These are phyloP conservation scores for Vigna mungo DNA, from an alignment of 306 rosid genomes.

Conservation along the genomic window DNA sequence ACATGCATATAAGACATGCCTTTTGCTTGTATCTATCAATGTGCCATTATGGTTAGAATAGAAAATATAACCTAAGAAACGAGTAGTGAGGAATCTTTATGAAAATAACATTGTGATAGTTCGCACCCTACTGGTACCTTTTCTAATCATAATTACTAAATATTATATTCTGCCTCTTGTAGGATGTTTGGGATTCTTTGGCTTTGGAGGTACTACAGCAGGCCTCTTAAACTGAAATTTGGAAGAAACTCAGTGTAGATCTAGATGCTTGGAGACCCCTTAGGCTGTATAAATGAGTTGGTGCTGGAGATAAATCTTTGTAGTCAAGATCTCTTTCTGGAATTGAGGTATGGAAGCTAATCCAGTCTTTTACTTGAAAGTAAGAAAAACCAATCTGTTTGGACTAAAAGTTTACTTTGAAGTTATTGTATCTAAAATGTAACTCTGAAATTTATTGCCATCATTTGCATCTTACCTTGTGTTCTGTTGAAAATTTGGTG, in stretches of 20 bases:
- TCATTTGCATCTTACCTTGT: too few species aligned
- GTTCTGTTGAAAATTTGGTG: too few species aligned
- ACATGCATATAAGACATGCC: neutral
- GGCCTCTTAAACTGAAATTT: slow-evolving; percentile 51
- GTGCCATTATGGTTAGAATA: neutral
- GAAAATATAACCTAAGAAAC: neutral
- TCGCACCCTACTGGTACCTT: neutral
- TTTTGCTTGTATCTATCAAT: slow-evolving; percentile 25
- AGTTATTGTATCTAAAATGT: too few species aligned
- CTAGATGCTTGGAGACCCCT: too few species aligned
- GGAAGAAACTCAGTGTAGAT: too few species aligned
- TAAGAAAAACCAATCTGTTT: too few species aligned
- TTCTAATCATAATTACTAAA: slow-evolving; percentile 7
- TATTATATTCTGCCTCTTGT: slow-evolving; percentile 39
- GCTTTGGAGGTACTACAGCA: slow-evolving; percentile 83
- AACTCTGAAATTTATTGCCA: too few species aligned
- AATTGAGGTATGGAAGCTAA: too few species aligned
- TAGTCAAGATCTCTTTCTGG: too few species aligned
- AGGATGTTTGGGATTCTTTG: slow-evolving; percentile 91
- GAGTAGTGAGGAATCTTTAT: neutral
- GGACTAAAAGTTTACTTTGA: too few species aligned
- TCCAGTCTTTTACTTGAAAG: too few species aligned
- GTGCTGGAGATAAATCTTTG: too few species aligned
- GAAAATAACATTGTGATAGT: neutral
- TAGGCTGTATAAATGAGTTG: slow-evolving; percentile 29